Conservation (phyloP, 1,284 basidiomycete genomes). For the Polyporus tsugae region DNA sequence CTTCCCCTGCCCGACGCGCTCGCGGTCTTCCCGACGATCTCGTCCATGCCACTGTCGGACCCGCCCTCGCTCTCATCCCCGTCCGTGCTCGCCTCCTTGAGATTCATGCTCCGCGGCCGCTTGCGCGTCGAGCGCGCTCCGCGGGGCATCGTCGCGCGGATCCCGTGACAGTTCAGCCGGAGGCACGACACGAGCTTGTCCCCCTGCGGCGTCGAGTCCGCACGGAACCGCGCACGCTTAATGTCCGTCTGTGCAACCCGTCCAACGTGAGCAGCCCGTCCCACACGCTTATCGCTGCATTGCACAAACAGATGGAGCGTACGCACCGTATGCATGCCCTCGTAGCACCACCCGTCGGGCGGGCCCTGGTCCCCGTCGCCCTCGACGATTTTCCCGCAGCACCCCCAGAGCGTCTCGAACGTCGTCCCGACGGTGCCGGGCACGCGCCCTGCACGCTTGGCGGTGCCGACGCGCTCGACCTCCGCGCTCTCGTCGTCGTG, state of each 20-base stretch:
- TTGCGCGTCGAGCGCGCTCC: conserved; percentile 37
- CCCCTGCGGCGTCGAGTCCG: conserved; percentile 70
- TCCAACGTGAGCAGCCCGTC: neutral
- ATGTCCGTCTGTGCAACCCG: conserved; percentile 59
- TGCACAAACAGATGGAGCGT: neutral
- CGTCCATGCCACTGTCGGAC: conserved; percentile 44
- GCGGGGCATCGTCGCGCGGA: conserved; percentile 46
- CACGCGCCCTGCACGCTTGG: conserved; percentile 33
- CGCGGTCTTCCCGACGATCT: conserved; percentile 40
- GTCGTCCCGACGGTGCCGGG: conserved; percentile 41
- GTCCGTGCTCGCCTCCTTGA: conserved; percentile 40
- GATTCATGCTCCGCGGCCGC: conserved; percentile 37
- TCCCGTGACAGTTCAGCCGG: conserved; percentile 57
- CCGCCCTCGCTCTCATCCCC: conserved; percentile 42
- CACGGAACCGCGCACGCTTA: conserved; percentile 79
- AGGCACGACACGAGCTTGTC: conserved; percentile 74
- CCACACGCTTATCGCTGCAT: neutral
- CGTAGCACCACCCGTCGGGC: conserved; percentile 85
- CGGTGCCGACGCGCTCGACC: conserved; percentile 52
- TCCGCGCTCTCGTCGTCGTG: conserved; percentile 64
- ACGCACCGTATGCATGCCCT: conserved; percentile 78
- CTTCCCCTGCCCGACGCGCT: conserved; percentile 31
- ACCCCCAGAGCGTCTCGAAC: conserved; percentile 69
- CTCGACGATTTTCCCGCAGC: conserved; percentile 73
- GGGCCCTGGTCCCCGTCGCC: conserved; percentile 82